phyloP scores from a whole-genome alignment of 768 basidiomycete genomes.

The Termitomyces sp. region DNA sequence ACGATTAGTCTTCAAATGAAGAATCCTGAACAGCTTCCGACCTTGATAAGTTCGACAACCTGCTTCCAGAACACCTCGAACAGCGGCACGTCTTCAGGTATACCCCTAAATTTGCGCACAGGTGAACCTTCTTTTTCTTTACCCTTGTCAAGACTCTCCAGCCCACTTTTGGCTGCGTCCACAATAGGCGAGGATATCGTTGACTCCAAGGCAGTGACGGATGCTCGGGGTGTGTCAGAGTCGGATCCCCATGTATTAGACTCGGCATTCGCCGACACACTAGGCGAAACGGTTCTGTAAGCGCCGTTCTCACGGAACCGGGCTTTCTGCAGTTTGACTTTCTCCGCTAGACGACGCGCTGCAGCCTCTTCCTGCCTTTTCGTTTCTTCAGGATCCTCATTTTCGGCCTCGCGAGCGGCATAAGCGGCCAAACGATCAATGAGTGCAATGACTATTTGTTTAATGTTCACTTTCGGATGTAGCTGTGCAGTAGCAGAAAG shows the following conservation, averaged over 20 bases:
- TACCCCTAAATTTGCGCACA: conserved; percentile 85
- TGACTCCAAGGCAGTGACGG: conserved; percentile 22
- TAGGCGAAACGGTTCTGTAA: conserved; percentile 26
- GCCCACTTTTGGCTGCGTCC: conserved; percentile 18
- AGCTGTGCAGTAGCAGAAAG: conserved; percentile 93
- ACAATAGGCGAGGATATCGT: conserved; percentile 21
- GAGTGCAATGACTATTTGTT: conserved; percentile 94
- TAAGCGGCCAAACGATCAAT: conserved; percentile 95
- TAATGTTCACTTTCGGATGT: conserved; percentile 98
- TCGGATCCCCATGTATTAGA: conserved; percentile 37
- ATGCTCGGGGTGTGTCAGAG: conserved; percentile 29
- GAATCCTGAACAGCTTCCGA: conserved; percentile 17
- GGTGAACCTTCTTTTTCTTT: conserved; percentile 54
- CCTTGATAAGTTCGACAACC: conserved; percentile 96
- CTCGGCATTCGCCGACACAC: conserved; percentile 32
- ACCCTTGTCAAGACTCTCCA: conserved; percentile 35
- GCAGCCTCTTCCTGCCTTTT: conserved; percentile 92
- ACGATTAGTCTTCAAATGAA: background rate
- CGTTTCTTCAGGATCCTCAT: conserved; percentile 91
- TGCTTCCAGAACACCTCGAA: conserved; percentile 99
- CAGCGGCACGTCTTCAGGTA: conserved; percentile 90
- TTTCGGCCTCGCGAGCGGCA: conserved; percentile 96
- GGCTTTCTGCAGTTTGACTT: conserved; percentile 69
- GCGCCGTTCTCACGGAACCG: conserved; percentile 50
- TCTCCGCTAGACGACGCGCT: conserved; percentile 80